Evolutionary conservation across 441 rosid genomes (phyloP), one percentile per base, ranked within the genome.

Genomic region (Syzygium malaccense): DNA sequence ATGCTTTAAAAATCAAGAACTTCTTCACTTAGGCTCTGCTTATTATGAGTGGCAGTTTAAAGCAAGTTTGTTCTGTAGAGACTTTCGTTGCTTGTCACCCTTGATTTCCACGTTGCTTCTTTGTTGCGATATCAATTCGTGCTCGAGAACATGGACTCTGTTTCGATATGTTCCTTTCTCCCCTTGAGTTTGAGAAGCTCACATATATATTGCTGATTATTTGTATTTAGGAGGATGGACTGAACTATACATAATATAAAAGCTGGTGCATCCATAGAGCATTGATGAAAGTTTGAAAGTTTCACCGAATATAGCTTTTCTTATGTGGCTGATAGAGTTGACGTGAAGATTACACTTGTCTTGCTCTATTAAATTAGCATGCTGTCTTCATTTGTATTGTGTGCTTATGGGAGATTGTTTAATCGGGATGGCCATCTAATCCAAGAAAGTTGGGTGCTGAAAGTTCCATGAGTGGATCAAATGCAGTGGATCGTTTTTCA

Each of bases 1-100:
- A 92, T 89, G 89, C 85, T 85, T 88, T 75, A 48, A 75, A 71
- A 37, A 37, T 75, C 51, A 75, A 37, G 8, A 37, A 41, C 28
- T 41, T 37, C n/a, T 71, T 62, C 19, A 30, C 53, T 48, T 64
- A 23, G 80, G 51, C 64, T 30, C 17, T 33, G 28, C 88, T 86
- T 57, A 9, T 45, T 32, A 19, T 14, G 87, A 10, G 20, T 30
- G 37, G 37, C 30, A n/a, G 33, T 64, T 62, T 64, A n/a, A 64
- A 64, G 14, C 18, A 64, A 64, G 37, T 64, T 75, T 37, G 83
- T 37, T 75, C 51, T 19, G 14, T 68, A 33, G 28, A 33, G 79
- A 68, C 48, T 33, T 68, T 68, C 13, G 48, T 33, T 68, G 28
- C 98, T 54, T 91, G 89, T 54, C 93, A 86, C 88, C 92, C 94